phyloP scores from a whole-genome alignment of 1,284 basidiomycete genomes.

The Ustilago cynodontis region DNA sequence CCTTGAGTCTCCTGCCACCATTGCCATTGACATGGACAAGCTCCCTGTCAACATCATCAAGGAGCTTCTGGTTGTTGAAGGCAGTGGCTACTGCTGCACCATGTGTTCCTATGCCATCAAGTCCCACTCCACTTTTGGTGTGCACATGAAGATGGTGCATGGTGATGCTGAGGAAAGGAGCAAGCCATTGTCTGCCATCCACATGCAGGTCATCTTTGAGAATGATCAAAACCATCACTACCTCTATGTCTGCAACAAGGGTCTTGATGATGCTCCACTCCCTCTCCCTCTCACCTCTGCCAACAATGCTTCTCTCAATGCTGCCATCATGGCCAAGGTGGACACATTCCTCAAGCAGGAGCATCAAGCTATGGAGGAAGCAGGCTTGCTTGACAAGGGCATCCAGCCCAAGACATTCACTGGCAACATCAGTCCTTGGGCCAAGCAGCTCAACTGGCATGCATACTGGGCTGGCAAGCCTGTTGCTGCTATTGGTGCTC shows the following conservation, averaged over 20 bases:
- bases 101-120: neutral
- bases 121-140: neutral
- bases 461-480: slow-evolving; percentile 7
- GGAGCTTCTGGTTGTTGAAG: slow-evolving; percentile 1
- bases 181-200: neutral
- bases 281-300: slow-evolving; percentile 2
- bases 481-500: slow-evolving; percentile 5
- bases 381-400: neutral
- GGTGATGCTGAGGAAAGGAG: neutral
- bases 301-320: neutral
- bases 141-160: neutral
- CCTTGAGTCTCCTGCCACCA: neutral
- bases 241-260: slow-evolving; percentile 4
- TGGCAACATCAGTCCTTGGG: slow-evolving; percentile 7
- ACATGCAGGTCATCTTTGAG: slow-evolving; percentile 1
- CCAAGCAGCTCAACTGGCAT: slow-evolving; percentile 3
- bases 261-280: neutral
- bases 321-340: neutral
- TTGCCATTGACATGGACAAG: neutral
- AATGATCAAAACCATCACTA: slow-evolving; percentile 1
- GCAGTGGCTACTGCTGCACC: neutral
- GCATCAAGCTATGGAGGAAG: neutral
- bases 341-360: slow-evolving; percentile 3
- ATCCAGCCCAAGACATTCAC: slow-evolving; percentile 5
- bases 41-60: slow-evolving; percentile 11